Conservation (phyloP, 164 flowering plant genomes). For the Sextonia rubra region DNA sequence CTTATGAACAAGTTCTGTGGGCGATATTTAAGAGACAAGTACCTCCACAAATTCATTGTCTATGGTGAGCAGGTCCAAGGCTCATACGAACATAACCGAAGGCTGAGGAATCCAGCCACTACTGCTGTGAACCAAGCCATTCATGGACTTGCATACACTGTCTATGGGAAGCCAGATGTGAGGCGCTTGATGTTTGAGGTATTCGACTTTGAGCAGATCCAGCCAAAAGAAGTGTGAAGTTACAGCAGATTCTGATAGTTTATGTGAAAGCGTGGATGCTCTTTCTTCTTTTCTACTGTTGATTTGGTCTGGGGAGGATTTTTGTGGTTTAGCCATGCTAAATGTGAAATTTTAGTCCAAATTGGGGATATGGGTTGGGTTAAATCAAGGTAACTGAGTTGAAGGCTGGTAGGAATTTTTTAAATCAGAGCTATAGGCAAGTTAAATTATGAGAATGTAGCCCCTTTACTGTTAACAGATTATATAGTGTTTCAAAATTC, state of each 20-base stretch:
- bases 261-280: background rate
- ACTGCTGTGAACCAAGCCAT: slow-evolving; percentile 91
- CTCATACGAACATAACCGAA: slow-evolving; percentile 71
- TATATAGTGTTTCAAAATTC: background rate
- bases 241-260: background rate
- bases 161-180: slow-evolving; percentile 93
- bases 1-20: slow-evolving; percentile 96
- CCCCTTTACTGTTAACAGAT: background rate
- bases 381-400: background rate
- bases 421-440: background rate
- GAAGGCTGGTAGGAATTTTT: background rate
- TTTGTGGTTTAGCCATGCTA: no score
- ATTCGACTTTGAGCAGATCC: slow-evolving; percentile 93
- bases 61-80: slow-evolving; percentile 84
- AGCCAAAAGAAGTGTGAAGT: slow-evolving; percentile 62
- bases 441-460: background rate
- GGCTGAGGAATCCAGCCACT: slow-evolving; percentile 87
- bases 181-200: slow-evolving; percentile 97
- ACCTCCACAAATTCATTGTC: slow-evolving; percentile 69
- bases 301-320: background rate
- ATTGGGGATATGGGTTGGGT: background rate
- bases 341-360: background rate
- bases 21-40: slow-evolving; percentile 71
- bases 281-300: background rate
- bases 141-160: slow-evolving; percentile 78